phyloP scores from a whole-genome alignment of 306 rosid genomes.

The Cicer yamashitae region DNA sequence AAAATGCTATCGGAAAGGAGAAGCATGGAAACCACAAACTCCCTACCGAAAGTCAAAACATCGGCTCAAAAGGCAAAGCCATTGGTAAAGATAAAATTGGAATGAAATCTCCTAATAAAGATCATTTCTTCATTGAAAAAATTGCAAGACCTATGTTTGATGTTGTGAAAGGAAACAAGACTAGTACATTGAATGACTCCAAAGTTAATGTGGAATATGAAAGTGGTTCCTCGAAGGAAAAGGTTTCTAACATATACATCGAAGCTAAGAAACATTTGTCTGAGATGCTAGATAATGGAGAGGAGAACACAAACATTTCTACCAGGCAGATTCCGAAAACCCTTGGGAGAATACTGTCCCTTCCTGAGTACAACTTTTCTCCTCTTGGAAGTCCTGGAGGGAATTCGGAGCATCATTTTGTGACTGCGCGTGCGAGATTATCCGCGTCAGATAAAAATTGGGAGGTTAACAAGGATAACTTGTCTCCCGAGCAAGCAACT shows the following conservation, averaged over 20 bases:
- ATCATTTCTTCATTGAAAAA: slow-evolving; percentile 78
- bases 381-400: slow-evolving; percentile 80
- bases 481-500: slow-evolving; percentile 53
- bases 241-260: slow-evolving; percentile 66
- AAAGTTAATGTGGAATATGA: slow-evolving; percentile 52
- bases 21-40: slow-evolving; percentile 55
- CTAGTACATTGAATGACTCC: slow-evolving; percentile 55
- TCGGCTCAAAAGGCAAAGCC: slow-evolving; percentile 47
- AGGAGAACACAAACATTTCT: slow-evolving; percentile 61
- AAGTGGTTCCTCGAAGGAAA: slow-evolving; percentile 48
- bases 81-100: slow-evolving; percentile 59
- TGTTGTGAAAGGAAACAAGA: slow-evolving; percentile 60
- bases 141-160: slow-evolving; percentile 63
- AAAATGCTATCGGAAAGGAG: slow-evolving; percentile 86
- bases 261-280: slow-evolving; percentile 92
- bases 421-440: slow-evolving; percentile 60
- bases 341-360: slow-evolving; percentile 82
- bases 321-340: slow-evolving; percentile 66
- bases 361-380: slow-evolving; percentile 77
- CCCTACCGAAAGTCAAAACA: slow-evolving; percentile 38
- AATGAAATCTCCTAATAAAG: slow-evolving; percentile 71
- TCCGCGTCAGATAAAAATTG: slow-evolving; percentile 49
- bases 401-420: slow-evolving; percentile 64
- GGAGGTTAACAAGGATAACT: slow-evolving; percentile 55
- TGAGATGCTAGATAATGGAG: slow-evolving; percentile 75